These are phyloP conservation scores for Irpex sp. DNA, from an alignment of 1,284 basidiomycete genomes.

Conservation along the genomic window DNA sequence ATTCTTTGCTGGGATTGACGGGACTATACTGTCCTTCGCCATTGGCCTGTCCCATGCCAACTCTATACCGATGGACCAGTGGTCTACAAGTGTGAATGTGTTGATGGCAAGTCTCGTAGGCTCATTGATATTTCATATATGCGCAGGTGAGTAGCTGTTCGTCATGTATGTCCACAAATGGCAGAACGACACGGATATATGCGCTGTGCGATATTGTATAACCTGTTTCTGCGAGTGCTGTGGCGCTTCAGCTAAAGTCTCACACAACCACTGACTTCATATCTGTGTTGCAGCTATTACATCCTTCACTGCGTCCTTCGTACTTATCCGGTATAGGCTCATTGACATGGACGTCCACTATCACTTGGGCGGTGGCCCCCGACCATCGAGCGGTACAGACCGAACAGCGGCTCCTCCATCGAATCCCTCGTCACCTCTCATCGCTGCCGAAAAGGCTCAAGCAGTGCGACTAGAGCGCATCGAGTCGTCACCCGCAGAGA, in stretches of 20 bases:
- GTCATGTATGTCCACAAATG: no score
- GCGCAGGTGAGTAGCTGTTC: constrained; percentile 38
- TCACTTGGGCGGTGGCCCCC: not conserved
- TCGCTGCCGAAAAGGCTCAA: not conserved
- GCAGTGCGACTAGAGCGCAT: not conserved
- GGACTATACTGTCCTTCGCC: constrained; percentile 44
- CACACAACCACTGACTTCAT: not conserved
- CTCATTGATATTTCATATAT: constrained; percentile 50
- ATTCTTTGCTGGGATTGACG: constrained; percentile 59
- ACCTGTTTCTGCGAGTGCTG: not conserved
- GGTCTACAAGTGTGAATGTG: constrained; percentile 25
- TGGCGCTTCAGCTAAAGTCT: not conserved
- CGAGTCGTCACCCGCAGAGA: not conserved
- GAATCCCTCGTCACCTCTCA: not conserved
- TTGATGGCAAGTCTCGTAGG: constrained; percentile 46
- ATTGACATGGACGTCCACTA: constrained; percentile 38
- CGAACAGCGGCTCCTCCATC: not conserved
- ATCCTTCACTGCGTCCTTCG: constrained; percentile 55
- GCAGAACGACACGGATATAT: no score
- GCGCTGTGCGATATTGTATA: no score
- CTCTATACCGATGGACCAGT: not conserved
- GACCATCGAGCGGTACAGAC: not conserved
- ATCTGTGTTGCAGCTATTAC: constrained; percentile 40
- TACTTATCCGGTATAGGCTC: constrained; percentile 52
- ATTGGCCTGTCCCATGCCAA: constrained; percentile 16